Conservation (phyloP, 148 eudicot genomes). For the Dianthus caryophyllus region DNA sequence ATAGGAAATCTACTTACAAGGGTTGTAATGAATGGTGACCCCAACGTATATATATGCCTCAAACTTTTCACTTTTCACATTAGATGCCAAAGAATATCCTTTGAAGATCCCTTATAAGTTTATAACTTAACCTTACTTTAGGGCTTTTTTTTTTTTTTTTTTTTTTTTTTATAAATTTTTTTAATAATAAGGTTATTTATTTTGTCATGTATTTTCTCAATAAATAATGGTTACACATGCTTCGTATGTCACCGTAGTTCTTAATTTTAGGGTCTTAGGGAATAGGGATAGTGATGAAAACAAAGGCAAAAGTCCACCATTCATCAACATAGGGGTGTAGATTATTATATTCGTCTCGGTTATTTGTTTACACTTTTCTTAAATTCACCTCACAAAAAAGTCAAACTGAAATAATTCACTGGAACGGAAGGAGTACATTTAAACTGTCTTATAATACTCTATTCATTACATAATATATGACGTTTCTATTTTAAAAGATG, state of each 20-base stretch:
- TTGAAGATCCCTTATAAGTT: not conserved
- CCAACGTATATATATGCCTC: not conserved
- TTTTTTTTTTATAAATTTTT: no score
- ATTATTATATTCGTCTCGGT: no score
- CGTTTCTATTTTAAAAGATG: no score
- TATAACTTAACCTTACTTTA: not conserved
- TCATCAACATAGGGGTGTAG: no score
- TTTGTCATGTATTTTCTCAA: conserved; percentile 5
- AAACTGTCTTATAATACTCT: no score
- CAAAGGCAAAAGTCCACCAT: no score
- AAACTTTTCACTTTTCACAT: not conserved
- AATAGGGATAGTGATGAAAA: not conserved
- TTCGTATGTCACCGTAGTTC: not conserved
- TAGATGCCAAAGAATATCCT: conserved; percentile 13
- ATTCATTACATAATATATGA: no score
- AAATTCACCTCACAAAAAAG: no score
- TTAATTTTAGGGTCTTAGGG: not conserved
- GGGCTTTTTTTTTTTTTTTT: not conserved
- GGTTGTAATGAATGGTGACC: not conserved
- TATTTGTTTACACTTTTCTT: no score
- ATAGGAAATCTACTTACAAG: conserved; percentile 16
- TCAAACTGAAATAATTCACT: no score
- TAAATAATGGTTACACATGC: not conserved
- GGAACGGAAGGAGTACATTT: no score
- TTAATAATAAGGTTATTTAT: no score